These are phyloP conservation scores for Prunus davidiana DNA, from an alignment of 306 rosid genomes.

Conservation along the genomic window DNA sequence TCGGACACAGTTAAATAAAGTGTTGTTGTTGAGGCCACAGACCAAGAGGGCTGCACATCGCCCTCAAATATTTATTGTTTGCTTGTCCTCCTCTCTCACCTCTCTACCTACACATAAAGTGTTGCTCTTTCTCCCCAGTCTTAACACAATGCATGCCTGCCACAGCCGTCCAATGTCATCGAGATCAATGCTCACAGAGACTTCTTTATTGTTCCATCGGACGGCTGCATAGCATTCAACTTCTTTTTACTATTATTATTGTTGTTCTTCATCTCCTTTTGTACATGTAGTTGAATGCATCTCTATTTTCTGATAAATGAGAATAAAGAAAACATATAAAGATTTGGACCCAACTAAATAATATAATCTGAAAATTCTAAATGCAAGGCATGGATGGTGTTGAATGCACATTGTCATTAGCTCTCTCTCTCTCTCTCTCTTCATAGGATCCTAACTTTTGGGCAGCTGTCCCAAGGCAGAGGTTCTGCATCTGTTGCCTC, in stretches of 20 bases:
- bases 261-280: constrained; percentile 2
- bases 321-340: not conserved
- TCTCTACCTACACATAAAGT: not conserved
- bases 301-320: not conserved
- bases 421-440: not conserved
- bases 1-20: not conserved
- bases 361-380: not conserved
- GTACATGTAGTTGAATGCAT: not conserved
- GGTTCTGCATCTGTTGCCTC: constrained; percentile 26
- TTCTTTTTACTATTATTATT: not conserved
- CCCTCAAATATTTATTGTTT: not conserved
- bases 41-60: constrained; percentile 12
- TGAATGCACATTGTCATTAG: not conserved
- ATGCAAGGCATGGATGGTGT: constrained; percentile 2
- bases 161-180: constrained; percentile 12
- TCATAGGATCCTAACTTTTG: constrained; percentile 54
- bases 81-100: constrained; percentile 14
- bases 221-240: not conserved
- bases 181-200: constrained; percentile 1
- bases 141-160: not conserved
- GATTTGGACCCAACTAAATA: not conserved
- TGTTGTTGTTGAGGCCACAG: not conserved
- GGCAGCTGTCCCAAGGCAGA: constrained; percentile 31
- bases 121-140: not conserved
- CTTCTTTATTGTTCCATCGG: constrained; percentile 4